These are phyloP conservation scores for Psidium friedrichsthalianum DNA, from an alignment of 345 rosid species.

Conservation along the genomic window DNA sequence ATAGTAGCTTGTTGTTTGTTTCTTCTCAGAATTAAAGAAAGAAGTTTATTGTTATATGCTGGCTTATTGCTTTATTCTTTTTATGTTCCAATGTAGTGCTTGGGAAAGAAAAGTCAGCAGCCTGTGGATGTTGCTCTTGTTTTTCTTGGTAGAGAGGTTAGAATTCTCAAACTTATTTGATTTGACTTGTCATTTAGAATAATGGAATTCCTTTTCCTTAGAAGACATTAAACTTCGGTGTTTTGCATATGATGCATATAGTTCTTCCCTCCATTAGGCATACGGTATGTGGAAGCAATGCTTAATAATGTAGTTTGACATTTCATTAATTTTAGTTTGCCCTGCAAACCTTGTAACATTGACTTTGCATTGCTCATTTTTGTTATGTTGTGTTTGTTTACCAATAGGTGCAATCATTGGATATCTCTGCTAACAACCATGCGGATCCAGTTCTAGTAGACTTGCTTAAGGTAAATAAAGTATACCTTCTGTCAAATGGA, in stretches of 20 bases:
- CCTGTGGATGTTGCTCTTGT: constrained; percentile 66
- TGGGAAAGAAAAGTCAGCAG: constrained; percentile 39
- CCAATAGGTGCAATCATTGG: constrained; percentile 59
- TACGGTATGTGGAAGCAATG: background rate
- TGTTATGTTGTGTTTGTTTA: background rate
- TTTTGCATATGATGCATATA: background rate
- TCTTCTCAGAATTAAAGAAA: background rate
- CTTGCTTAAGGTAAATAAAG: constrained; percentile 53
- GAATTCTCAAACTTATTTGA: background rate
- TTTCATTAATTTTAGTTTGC: background rate
- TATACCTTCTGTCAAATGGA: background rate
- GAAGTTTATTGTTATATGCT: background rate
- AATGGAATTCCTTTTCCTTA: background rate
- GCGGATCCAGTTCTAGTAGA: constrained; percentile 45
- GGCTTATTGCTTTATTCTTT: background rate
- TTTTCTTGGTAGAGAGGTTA: constrained; percentile 88
- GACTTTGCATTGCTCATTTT: background rate
- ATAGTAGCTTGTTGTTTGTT: background rate
- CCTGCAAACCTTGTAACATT: background rate
- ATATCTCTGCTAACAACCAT: constrained; percentile 45
- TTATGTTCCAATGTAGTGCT: constrained; percentile 33
- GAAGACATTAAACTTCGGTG: background rate
- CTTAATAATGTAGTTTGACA: background rate
- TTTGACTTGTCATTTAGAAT: background rate
- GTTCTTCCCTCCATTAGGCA: background rate